Evolutionary conservation across 495 filamentous ascomycete genomes (phyloP).

Genomic region (Chaetomium cochliodes): DNA sequence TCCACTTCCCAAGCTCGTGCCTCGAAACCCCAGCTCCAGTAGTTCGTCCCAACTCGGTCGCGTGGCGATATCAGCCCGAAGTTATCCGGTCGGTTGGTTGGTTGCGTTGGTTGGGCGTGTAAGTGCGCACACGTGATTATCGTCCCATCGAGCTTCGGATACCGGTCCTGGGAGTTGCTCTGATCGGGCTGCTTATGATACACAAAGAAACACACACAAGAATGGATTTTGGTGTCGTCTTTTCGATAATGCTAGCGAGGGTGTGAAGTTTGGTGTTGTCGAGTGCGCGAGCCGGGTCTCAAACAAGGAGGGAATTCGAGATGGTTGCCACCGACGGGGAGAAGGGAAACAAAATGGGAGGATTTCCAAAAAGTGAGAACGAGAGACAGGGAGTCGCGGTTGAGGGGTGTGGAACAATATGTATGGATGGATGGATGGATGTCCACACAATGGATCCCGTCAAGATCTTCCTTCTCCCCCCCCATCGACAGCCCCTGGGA

Average conservation of each 20-base stretch:
- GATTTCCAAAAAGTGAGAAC: neutral
- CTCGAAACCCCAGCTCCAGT: slow-evolving; percentile 7
- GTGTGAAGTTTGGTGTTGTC: slow-evolving; percentile 7
- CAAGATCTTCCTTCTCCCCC: slow-evolving; percentile 12
- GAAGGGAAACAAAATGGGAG: slow-evolving; percentile 15
- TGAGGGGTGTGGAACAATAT: slow-evolving; percentile 23
- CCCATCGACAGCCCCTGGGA: neutral
- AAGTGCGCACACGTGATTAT: slow-evolving; percentile 2
- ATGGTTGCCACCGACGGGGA: slow-evolving; percentile 16
- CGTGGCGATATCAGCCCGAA: neutral
- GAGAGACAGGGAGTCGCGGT: slow-evolving; percentile 12
- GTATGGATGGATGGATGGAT: too few relatives aligned
- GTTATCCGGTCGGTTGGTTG: neutral
- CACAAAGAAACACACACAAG: slow-evolving; percentile 5
- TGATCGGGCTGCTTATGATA: neutral
- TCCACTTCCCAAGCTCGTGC: slow-evolving; percentile 2
- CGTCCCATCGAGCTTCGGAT: slow-evolving; percentile 22
- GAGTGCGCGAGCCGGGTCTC: slow-evolving; percentile 22
- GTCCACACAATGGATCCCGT: slow-evolving; percentile 12
- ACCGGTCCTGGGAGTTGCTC: slow-evolving; percentile 6
- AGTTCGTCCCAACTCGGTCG: neutral
- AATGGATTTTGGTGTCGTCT: neutral
- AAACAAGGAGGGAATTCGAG: slow-evolving; percentile 31
- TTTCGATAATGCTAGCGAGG: slow-evolving; percentile 1
- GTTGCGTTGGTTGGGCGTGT: neutral